Evolutionary conservation across 108 stramenopile species (phyloP).

Genomic region (Epipyxis sp.): DNA sequence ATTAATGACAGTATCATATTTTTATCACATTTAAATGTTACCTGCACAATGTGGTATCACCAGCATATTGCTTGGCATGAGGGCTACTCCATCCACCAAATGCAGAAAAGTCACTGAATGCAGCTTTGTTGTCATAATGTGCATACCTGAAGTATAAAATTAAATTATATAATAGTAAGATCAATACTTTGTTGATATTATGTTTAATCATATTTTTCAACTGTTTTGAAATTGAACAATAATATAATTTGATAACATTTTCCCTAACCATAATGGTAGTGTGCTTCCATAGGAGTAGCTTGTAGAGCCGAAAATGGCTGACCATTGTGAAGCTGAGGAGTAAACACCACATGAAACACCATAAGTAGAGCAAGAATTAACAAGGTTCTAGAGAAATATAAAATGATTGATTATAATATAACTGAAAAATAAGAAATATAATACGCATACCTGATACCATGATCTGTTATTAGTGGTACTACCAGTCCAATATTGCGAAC

Average conservation of each 20-base stretch:
- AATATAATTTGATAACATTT: too few relatives aligned
- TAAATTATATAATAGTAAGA: too few relatives aligned
- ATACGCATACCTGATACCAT: neutral
- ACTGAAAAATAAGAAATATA: neutral
- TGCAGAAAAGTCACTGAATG: constrained; percentile 26
- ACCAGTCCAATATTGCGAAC: constrained; percentile 10
- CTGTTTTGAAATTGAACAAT: too few relatives aligned
- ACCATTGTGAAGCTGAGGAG: constrained; percentile 25
- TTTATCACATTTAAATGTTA: too few relatives aligned
- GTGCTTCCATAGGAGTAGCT: constrained; percentile 12
- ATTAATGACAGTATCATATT: too few relatives aligned
- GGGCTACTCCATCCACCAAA: constrained; percentile 27
- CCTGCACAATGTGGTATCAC: constrained; percentile 17
- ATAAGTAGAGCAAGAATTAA: neutral
- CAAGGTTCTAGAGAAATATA: neutral
- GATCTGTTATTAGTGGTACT: constrained; percentile 1
- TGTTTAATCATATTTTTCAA: too few relatives aligned
- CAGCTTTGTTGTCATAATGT: constrained; percentile 19
- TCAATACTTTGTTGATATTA: too few relatives aligned
- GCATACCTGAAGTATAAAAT: too few relatives aligned
- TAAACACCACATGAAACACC: constrained; percentile 16
- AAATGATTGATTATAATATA: neutral
- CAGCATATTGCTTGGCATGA: constrained; percentile 20
- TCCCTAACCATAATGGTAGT: constrained; percentile 27
- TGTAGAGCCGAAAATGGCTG: constrained; percentile 12